Percentiles rank a stretch among this genome's conserved stretches.
Evolutionary conservation across 225 moss, liverwort and hornwort genomes (phyloP).

Genomic region (Asterella californica): DNA sequence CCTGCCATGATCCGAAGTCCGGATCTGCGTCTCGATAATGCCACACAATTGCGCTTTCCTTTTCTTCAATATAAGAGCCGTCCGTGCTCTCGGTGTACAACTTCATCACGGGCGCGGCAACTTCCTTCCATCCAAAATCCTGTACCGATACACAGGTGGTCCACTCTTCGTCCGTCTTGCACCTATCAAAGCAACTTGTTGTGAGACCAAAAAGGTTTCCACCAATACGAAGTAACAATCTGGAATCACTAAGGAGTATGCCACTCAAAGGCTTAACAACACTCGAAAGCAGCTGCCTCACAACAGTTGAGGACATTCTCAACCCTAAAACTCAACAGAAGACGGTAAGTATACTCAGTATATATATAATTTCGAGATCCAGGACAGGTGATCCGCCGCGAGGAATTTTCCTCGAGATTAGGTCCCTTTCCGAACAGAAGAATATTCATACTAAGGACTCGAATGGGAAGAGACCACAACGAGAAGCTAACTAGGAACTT

Average conservation of each 20-base stretch:
- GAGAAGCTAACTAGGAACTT: not conserved
- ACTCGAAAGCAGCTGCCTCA: not conserved
- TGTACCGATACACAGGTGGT: conserved; percentile 49
- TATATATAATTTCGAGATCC: not conserved
- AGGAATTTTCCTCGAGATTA: not conserved
- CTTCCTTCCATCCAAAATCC: conserved; percentile 83
- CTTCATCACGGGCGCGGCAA: conserved; percentile 77
- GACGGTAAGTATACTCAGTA: not conserved
- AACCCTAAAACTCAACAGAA: not conserved
- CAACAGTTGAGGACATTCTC: not conserved
- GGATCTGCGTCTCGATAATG: conserved; percentile 86
- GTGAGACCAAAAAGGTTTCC: not conserved
- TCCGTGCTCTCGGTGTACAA: conserved; percentile 87
- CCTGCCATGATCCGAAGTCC: conserved; percentile 98
- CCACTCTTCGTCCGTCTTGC: conserved; percentile 63
- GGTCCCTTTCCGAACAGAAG: not conserved
- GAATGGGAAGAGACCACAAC: not conserved
- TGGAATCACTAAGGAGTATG: not conserved
- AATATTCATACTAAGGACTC: not conserved
- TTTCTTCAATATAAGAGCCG: conserved; percentile 74
- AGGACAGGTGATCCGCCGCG: not conserved
- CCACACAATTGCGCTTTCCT: conserved; percentile 92
- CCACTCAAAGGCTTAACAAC: not conserved
- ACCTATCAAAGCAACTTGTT: conserved; percentile 35
- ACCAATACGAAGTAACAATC: not conserved